Base-by-base conservation (phyloP, 164 flowering plant species). In the Sedum album region DNA sequence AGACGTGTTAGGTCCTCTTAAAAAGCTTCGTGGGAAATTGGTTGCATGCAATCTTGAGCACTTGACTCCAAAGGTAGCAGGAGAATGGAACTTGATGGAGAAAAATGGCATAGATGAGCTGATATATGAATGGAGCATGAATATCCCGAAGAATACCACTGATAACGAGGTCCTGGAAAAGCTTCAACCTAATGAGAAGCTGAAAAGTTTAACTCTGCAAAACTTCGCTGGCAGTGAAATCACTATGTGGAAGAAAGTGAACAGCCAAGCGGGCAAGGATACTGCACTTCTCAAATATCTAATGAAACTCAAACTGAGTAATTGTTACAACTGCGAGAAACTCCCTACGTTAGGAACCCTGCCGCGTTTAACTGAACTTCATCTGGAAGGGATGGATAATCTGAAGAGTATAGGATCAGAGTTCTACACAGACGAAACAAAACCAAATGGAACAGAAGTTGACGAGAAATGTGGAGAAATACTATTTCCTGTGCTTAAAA, bases 341-440 rank as follows among this genome's bases (percentile, higher is more conserved):
- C 25, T 78, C 17, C 69, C 78, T 1, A 38, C 60, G 3, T 66
- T 78, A 36, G 78, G 81, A 35, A 30, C 55, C 25, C 65, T 78
- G 21, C 74, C 74, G 9, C 55, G 8, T 55, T 76, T 76, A 6
- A 41, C 20, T 51, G 6, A 15, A 20, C 70, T 75, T 30, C 6
- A 38, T 1, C 2, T 75, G 13, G 6, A 28, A 28, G 14, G n/a
- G 20, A 68, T 71, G 72, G 41, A 46, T 0, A 20, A 36, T 3
- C 39, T 78, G 61, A 48, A 66, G 13, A 20, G 23, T 28, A n/a
- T 75, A 13, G 76, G 78, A 35, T 20, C 36, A 13, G 33, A 66
- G 18, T 66, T 71, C 28, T 51, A 65, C 66, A 5, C 42, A 13
- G 28, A 6, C 17, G 4, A 21, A 25, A 26, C 15, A 0, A 49